Evolutionary conservation across 2,329 filamentous ascomycete genomes (phyloP), one percentile per base, ranked within the genome.

Genomic region (Fusarium compactum): DNA sequence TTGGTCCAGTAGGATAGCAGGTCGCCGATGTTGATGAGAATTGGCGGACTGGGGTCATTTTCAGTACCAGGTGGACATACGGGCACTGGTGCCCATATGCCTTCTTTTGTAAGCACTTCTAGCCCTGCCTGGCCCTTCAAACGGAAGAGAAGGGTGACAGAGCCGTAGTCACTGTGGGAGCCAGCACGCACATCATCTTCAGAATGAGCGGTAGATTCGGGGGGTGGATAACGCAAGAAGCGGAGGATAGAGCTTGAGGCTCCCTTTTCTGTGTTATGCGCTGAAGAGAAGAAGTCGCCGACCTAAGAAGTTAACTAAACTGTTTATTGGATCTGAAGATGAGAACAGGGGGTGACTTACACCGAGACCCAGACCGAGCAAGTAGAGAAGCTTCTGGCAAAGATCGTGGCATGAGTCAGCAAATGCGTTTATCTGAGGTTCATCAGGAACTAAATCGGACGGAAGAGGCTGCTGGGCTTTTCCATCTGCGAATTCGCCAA

Each of bases 161-260:
- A 88, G 59, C 89, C 89, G 81, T 97, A 97, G 82, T 98, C 95
- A 7, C 92, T 95, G 80, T 98, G 95, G 0, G 95, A 94, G 61
- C 95, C 96, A 9, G 95, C 95, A 29, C 95, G 91, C 65, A 98
- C 88, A 76, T 95, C 92, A 58, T 82, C 76, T 66, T 76, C 55
- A 34, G 84, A 73, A 72, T 89, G 80, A 14, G 78, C 75, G 10
- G 83, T 84, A 11, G 80, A 75, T 48, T 79, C 75, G 8, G 78
- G 82, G 3, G 89, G 85, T 1, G 91, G 92, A 80, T 94, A 95
- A 80, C 90, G 89, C 2, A 98, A 88, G 71, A 93, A 85, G 30
- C 92, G 90, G 16, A 94, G 84, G 74, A 88, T 92, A 69, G 84
- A 86, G 66, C 86, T 85, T 0, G 87, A 89, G 9, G 84, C 77